Evolutionary conservation across 306 rosid genomes (phyloP), one percentile per base, ranked within the genome.

Genomic region (Lathyrus aphaca): DNA sequence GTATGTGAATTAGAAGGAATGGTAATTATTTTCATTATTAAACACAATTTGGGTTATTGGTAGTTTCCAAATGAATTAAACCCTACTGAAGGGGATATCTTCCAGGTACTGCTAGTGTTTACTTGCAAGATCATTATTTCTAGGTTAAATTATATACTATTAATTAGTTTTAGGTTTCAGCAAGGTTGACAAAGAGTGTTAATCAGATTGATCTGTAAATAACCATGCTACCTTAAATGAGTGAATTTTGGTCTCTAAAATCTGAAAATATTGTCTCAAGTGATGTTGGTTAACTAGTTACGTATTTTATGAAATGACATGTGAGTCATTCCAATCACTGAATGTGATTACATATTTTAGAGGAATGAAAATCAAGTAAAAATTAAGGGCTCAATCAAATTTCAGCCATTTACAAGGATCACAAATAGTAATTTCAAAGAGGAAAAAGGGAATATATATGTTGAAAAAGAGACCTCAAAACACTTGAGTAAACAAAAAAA

Each of bases 401-500:
- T 21, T 53, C 30, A 53, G 25, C 3, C 7, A 21, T 19, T 19
- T 11, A 53, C 12, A 53, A 29, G 32, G 29, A 23, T 5, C 32
- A 53, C 13, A 51, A 51, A 51, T 12, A 19, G 48, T 37, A 23
- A 12, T 25, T n/a, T 14, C 55, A n/a, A 16, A 25, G 9, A 10
- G 35, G 19, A 70, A 58, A 59, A 72, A 55, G 14, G 30, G 64
- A 48, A 9, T 54, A 44, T 53, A 63, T 43, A 23, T 45, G 60
- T 30, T 1, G 56, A 67, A 71, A 32, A 66, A 46, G 39, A 61
- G 49, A 38, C 29, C 53, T 38, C 50, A 64, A 10, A 56, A 57
- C 77, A 5, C 21, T 50, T 16, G 21, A 43, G 64, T 11, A 59
- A 59, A 60, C 67, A 46, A 69, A 71, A 45, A 12, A 46, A 69